These are phyloP conservation scores for Salvia sclarea DNA, from an alignment of 305 asterid genomes.

Conservation along the genomic window DNA sequence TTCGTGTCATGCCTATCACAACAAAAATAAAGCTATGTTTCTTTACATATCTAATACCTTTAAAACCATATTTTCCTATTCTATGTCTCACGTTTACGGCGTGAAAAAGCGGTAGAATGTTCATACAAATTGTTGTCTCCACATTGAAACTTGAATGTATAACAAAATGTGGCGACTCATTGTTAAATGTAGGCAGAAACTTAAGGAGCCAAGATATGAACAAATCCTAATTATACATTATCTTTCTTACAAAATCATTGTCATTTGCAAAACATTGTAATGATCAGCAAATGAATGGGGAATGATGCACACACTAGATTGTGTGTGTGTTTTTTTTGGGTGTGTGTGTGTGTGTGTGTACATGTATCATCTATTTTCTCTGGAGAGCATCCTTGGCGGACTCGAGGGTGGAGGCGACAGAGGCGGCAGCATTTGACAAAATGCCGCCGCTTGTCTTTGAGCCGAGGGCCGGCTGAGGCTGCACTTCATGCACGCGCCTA, in stretches of 20 bases:
- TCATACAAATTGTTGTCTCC: too few species aligned
- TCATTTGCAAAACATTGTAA: neutral
- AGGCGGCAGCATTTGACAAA: slow-evolving; percentile 64
- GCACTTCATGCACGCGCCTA: slow-evolving; percentile 44
- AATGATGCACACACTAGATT: neutral
- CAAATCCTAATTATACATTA: neutral
- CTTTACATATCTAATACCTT: too few species aligned
- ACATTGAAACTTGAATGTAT: too few species aligned
- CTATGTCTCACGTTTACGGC: too few species aligned
- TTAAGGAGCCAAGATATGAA: neutral
- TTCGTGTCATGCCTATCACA: slow-evolving; percentile 53
- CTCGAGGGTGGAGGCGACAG: slow-evolving; percentile 60
- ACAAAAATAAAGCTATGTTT: slow-evolving; percentile 57
- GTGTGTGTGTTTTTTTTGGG: too few species aligned
- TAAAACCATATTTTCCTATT: too few species aligned
- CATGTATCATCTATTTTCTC: slow-evolving; percentile 32
- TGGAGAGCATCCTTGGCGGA: slow-evolving; percentile 61
- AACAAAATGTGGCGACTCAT: too few species aligned
- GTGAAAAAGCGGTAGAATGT: too few species aligned
- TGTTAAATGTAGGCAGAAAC: neutral
- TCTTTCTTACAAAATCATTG: neutral
- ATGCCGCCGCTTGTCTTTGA: slow-evolving; percentile 51
- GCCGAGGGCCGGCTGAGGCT: slow-evolving; percentile 10
- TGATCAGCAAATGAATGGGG: neutral
- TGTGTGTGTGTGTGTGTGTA: too few species aligned